A percentile compares a stretch with the other conserved stretches of the same genome.
Conservation (phyloP, 179 eudicot genomes). For the Spergularia azorica region DNA sequence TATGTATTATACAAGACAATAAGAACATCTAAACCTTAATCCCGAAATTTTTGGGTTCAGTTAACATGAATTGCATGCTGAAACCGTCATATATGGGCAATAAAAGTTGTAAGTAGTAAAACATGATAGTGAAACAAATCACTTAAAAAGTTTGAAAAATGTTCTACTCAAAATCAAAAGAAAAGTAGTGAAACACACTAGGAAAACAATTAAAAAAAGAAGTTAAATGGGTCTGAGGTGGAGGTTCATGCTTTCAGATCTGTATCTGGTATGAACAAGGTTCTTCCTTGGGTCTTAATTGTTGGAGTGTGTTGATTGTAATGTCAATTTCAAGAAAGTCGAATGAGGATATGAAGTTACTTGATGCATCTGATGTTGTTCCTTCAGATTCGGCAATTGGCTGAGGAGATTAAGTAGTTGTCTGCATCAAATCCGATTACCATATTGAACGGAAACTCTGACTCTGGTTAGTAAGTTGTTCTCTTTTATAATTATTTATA, state of each 20-base stretch:
- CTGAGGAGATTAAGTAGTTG: conserved; percentile 79
- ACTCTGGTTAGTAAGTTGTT: conserved; percentile 35
- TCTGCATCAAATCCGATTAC: conserved; percentile 67
- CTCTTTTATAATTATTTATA: conserved; percentile 1
- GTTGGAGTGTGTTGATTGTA: not conserved
- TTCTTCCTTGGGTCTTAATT: not conserved
- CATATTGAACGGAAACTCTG: conserved; percentile 59
- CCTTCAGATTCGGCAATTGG: conserved; percentile 77
- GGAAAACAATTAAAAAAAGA: not conserved
- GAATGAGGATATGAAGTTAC: not conserved
- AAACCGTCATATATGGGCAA: not conserved
- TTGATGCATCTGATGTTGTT: conserved; percentile 18
- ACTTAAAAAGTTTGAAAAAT: too few relatives aligned
- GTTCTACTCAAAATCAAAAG: not conserved
- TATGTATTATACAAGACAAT: not conserved
- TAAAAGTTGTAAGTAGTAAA: not conserved
- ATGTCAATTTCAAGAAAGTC: not conserved
- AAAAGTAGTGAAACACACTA: not conserved
- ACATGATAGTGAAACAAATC: not conserved
- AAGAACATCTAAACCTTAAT: not conserved
- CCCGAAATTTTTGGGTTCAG: too few relatives aligned
- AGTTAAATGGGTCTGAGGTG: not conserved
- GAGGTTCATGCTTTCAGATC: not conserved
- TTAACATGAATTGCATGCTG: too few relatives aligned
- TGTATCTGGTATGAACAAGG: not conserved